phyloP scores from a whole-genome alignment of 2,329 filamentous ascomycete genomes.

The Colletotrichum caudatum region DNA sequence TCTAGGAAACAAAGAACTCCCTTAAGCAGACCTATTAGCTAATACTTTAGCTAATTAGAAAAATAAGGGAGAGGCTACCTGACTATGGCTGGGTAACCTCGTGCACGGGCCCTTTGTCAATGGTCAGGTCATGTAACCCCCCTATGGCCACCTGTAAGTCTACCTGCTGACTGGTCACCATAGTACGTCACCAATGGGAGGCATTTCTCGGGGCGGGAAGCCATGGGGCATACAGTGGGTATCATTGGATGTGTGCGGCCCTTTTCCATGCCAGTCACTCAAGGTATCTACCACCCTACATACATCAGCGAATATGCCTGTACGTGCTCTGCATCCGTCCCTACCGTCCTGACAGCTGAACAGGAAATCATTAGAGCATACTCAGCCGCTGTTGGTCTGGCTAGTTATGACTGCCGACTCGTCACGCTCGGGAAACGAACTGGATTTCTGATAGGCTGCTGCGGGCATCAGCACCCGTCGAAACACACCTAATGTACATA shows the following conservation, averaged over 20 bases:
- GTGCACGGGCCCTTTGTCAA: too few relatives aligned
- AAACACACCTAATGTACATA: neutral
- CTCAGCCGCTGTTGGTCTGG: slow-evolving; percentile 15
- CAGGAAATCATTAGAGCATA: slow-evolving; percentile 1
- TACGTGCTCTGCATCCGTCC: neutral
- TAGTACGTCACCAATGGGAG: slow-evolving; percentile 8
- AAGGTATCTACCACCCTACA: too few relatives aligned
- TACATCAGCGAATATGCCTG: neutral
- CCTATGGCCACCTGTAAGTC: too few relatives aligned
- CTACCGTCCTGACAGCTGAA: slow-evolving; percentile 17
- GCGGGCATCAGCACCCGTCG: neutral
- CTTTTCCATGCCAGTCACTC: neutral
- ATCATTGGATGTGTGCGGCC: slow-evolving; percentile 11
- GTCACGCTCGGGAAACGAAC: neutral
- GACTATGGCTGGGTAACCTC: too few relatives aligned
- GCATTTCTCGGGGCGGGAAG: slow-evolving; percentile 12
- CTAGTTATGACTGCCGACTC: neutral
- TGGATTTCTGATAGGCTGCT: neutral
- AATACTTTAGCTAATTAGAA: too few relatives aligned
- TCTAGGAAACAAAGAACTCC: too few relatives aligned
- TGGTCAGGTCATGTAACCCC: too few relatives aligned
- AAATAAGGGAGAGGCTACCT: too few relatives aligned
- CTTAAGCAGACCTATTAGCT: too few relatives aligned
- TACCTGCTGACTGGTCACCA: neutral
- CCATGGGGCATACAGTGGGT: slow-evolving; percentile 9